Percentiles rank a stretch among this genome's conserved stretches.
Evolutionary conservation across 768 basidiomycete genomes (phyloP).

Genomic region (Crassisporium funariophilum): DNA sequence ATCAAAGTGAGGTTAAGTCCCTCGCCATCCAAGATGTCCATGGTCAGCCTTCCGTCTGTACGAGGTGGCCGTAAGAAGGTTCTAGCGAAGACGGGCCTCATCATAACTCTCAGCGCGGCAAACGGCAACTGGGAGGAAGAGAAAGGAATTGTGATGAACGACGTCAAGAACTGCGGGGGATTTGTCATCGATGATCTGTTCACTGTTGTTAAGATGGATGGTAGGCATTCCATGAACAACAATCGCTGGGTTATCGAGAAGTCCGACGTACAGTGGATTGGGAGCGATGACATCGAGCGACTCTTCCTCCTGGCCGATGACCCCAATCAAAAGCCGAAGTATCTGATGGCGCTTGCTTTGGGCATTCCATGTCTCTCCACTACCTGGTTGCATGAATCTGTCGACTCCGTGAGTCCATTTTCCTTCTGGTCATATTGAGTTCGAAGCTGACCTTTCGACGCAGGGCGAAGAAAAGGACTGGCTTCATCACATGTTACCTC

Average conservation of each 20-base stretch:
- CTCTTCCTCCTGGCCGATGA: conserved; percentile 73
- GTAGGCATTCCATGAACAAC: conserved; percentile 40
- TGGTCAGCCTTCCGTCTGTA: conserved; percentile 36
- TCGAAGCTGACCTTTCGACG: conserved; percentile 1
- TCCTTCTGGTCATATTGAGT: conserved; percentile 1
- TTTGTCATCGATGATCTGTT: conserved; percentile 64
- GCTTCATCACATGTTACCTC: conserved; percentile 56
- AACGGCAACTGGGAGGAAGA: conserved; percentile 38
- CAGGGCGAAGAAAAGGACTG: conserved; percentile 54
- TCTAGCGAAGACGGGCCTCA: conserved; percentile 55
- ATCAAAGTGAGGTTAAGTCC: conserved; percentile 37
- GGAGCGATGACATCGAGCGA: conserved; percentile 45
- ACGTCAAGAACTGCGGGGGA: conserved; percentile 56
- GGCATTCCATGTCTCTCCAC: conserved; percentile 81
- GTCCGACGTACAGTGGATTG: conserved; percentile 48
- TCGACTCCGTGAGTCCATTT: conserved; percentile 29
- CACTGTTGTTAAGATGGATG: conserved; percentile 57
- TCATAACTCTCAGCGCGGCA: conserved; percentile 52
- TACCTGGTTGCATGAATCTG: conserved; percentile 52
- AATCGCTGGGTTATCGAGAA: conserved; percentile 56
- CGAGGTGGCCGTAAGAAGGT: conserved; percentile 36
- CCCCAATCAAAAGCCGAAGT: conserved; percentile 74
- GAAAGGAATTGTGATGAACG: conserved; percentile 42
- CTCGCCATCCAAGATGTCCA: conserved; percentile 51
- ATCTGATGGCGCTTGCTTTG: conserved; percentile 76